Conservation (phyloP, 2,329 filamentous ascomycete genomes). For the Pseudogymnoascus sp. region DNA sequence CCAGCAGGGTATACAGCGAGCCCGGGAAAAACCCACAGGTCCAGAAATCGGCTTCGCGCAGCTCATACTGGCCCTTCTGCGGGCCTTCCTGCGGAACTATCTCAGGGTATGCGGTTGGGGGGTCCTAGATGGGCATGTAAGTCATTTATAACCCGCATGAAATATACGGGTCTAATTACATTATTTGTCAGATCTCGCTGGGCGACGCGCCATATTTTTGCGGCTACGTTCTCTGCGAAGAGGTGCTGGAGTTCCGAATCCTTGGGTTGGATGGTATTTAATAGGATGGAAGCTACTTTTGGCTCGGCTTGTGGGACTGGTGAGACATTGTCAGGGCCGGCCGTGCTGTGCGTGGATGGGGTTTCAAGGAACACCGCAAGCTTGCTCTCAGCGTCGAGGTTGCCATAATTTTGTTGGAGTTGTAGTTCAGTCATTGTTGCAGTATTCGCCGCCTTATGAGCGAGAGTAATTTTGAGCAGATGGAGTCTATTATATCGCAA, state of each 20-base stretch:
- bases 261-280: not conserved
- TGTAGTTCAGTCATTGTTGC: not conserved
- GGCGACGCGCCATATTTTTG: constrained; percentile 20
- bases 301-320: not conserved
- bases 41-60: constrained; percentile 33
- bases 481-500: not conserved
- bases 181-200: constrained; percentile 14
- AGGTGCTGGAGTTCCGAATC: constrained; percentile 13
- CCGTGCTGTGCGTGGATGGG: not conserved
- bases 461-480: not conserved
- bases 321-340: not conserved
- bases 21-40: constrained; percentile 39
- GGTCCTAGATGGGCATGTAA: not conserved
- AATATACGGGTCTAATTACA: constrained; percentile 7
- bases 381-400: not conserved
- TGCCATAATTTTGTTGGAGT: not conserved
- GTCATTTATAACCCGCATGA: not conserved
- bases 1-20: constrained; percentile 30
- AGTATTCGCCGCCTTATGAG: not conserved
- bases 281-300: not conserved
- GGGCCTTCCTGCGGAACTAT: constrained; percentile 27
- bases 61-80: constrained; percentile 23
- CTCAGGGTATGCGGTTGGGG: constrained; percentile 27
- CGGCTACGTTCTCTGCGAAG: constrained; percentile 18
- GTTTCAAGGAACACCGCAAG: not conserved